These are phyloP conservation scores for Chimonanthus praecox DNA, from an alignment of 164 flowering plant genomes.

Conservation along the genomic window DNA sequence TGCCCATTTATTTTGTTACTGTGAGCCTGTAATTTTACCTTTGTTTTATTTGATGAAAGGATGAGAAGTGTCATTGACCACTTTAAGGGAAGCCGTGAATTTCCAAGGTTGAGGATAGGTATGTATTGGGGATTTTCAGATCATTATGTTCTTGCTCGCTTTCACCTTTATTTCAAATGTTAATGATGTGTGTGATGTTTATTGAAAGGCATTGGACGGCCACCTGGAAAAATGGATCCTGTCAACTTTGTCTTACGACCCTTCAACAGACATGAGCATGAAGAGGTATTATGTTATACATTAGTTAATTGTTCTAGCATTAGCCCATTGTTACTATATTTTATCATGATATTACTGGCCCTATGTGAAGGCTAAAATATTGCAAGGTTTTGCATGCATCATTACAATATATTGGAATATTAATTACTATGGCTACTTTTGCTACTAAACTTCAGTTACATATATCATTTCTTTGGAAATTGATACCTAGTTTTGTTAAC, in stretches of 20 bases:
- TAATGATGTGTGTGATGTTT: conserved; percentile 1
- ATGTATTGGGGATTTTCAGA: neutral
- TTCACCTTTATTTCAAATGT: neutral
- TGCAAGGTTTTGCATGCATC: neutral
- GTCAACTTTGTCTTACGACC: conserved; percentile 66
- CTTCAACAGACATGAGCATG: conserved; percentile 66
- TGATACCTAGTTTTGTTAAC: no score
- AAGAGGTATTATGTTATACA: conserved; percentile 51
- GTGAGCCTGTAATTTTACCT: neutral
- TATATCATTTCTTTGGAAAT: no score
- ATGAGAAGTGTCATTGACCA: conserved; percentile 83
- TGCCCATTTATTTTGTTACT: neutral
- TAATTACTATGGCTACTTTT: neutral
- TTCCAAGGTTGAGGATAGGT: conserved; percentile 90
- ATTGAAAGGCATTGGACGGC: conserved; percentile 81
- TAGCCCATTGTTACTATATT: no score
- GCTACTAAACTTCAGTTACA: neutral
- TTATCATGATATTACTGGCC: neutral
- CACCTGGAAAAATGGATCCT: conserved; percentile 89
- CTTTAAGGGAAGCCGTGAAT: conserved; percentile 73
- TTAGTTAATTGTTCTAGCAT: no score
- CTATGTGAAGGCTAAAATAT: neutral
- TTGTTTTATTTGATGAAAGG: conserved; percentile 31
- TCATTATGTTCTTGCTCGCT: neutral
- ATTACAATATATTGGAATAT: neutral